Evolutionary conservation across 2,329 filamentous ascomycete species (phyloP).

Genomic region (Falciphora oryzae): DNA sequence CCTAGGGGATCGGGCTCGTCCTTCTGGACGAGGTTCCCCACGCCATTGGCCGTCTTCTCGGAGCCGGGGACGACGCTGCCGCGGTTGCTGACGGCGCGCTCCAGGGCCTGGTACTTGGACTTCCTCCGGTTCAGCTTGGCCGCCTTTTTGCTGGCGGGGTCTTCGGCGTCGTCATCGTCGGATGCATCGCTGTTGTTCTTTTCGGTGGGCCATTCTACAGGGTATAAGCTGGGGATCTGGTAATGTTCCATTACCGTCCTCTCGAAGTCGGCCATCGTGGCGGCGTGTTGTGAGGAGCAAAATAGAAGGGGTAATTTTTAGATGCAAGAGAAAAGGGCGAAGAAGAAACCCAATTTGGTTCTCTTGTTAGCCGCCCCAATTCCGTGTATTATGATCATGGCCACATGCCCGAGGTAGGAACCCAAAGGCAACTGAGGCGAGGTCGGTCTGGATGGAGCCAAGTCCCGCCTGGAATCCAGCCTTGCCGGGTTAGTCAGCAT

Average conservation of each 20-base stretch:
- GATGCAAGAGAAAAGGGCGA: neutral
- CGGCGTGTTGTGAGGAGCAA: slow-evolving; percentile 1
- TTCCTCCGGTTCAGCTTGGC: slow-evolving; percentile 54
- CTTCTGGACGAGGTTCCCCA: slow-evolving; percentile 72
- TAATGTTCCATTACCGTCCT: slow-evolving; percentile 82
- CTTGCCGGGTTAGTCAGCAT: neutral
- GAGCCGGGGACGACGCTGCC: slow-evolving; percentile 61
- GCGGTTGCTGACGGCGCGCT: slow-evolving; percentile 65
- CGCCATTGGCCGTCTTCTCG: slow-evolving; percentile 38
- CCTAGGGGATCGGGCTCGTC: slow-evolving; percentile 93
- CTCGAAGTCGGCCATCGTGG: slow-evolving; percentile 63
- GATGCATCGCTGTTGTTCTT: slow-evolving; percentile 67
- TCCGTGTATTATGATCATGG: neutral
- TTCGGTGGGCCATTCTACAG: slow-evolving; percentile 79
- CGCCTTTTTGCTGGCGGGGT: slow-evolving; percentile 47
- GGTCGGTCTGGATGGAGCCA: neutral
- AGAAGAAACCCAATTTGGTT: neutral
- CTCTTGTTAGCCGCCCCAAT: neutral
- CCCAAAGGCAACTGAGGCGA: neutral
- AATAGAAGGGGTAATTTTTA: neutral
- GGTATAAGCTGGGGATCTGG: slow-evolving; percentile 71
- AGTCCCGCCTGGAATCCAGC: neutral
- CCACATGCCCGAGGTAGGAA: neutral
- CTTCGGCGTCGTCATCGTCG: slow-evolving; percentile 47
- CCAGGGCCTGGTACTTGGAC: slow-evolving; percentile 80